Evolutionary conservation across 176 grass and related monocot genomes (phyloP).

Genomic region (Rhynchospora breviuscula): DNA sequence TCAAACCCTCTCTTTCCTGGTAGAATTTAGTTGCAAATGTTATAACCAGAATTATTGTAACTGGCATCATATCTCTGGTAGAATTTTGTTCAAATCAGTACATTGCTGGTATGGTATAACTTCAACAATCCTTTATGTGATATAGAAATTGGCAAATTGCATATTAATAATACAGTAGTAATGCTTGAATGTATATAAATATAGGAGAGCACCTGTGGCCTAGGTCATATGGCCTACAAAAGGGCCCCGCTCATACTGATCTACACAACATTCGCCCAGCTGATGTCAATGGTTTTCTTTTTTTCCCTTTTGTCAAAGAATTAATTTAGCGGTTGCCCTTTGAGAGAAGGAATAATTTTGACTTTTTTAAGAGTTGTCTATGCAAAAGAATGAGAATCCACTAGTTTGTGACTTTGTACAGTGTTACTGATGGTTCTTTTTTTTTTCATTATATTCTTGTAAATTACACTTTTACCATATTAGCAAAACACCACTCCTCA

Average conservation of each 20-base stretch:
- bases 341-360: not conserved
- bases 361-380: not conserved
- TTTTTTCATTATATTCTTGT: not conserved
- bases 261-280: slow-evolving; percentile 60
- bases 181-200: not conserved
- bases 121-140: not conserved
- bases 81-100: not conserved
- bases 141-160: not conserved
- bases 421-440: not conserved
- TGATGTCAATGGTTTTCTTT: slow-evolving; percentile 55
- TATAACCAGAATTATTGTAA: not conserved
- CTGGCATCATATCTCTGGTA: not conserved
- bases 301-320: not conserved
- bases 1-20: not conserved
- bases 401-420: not conserved
- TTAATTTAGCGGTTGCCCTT: not conserved
- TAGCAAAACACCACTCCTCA: not conserved
- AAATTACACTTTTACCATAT: not conserved
- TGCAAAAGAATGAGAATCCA: not conserved
- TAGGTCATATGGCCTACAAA: slow-evolving; percentile 51
- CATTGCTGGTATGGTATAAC: not conserved
- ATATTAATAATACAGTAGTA: not conserved
- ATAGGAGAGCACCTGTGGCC: slow-evolving; percentile 81
- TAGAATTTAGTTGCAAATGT: not conserved
- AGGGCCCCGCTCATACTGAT: slow-evolving; percentile 48